Evolutionary conservation across 768 basidiomycete genomes (phyloP).

Genomic region (Piloderma croceum): DNA sequence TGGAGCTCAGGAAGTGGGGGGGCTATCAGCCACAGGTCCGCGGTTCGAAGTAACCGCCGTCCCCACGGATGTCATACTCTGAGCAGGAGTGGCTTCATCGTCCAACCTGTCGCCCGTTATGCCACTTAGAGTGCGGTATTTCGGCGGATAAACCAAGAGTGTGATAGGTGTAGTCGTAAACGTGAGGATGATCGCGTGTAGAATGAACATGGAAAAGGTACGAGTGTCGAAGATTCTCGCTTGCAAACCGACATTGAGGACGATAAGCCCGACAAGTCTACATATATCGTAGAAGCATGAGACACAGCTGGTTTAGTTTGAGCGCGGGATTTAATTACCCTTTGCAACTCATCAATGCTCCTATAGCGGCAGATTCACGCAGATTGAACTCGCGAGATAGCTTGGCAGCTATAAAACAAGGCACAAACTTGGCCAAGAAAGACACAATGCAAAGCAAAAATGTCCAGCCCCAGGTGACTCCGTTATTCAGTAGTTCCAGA

Average conservation of each 20-base stretch:
- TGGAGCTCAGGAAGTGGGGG: too few species aligned
- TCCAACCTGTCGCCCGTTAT: too few species aligned
- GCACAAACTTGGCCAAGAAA: constrained; percentile 74
- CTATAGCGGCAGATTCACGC: constrained; percentile 80
- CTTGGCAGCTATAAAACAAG: constrained; percentile 58
- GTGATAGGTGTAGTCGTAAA: constrained; percentile 84
- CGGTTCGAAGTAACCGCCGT: too few species aligned
- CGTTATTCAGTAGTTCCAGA: constrained; percentile 68
- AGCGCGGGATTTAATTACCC: constrained; percentile 38
- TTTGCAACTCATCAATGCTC: constrained; percentile 87
- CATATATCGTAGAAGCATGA: too few species aligned
- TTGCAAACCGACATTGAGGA: constrained; percentile 79
- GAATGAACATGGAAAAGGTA: constrained; percentile 87
- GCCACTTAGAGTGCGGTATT: constrained; percentile 49
- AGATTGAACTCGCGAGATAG: constrained; percentile 57
- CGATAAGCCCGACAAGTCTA: constrained; percentile 81
- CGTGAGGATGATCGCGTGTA: constrained; percentile 71
- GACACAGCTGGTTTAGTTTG: constrained; percentile 2
- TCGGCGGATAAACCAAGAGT: constrained; percentile 67
- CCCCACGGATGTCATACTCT: too few species aligned
- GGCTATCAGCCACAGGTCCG: too few species aligned
- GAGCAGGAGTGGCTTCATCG: too few species aligned
- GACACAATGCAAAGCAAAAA: constrained; percentile 69
- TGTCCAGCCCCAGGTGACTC: constrained; percentile 77
- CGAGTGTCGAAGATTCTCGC: constrained; percentile 58